Percentiles rank a stretch among this genome's conserved stretches.
Conservation (phyloP, 176 grass and related monocot genomes). For the Hordeum vulgare region MorexV3_pseudomolecules_assembly NC_058522.1:509316169-509316668, state of each 20-base stretch:
- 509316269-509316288: conserved; percentile 32
- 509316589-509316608: conserved; percentile 32
- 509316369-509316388: background rate
- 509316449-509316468: conserved; percentile 40
- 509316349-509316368: conserved; percentile 42
- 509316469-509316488: conserved; percentile 13
- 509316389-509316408: background rate
- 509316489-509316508: background rate
- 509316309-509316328: conserved; percentile 43
- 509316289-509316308: conserved; percentile 18
- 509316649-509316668: conserved; percentile 23
- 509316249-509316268: conserved; percentile 59
- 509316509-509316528: background rate
- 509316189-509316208: conserved; percentile 36
- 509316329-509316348: conserved; percentile 44
- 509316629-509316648: background rate
- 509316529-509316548: background rate
- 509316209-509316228: conserved; percentile 46
- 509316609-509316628: background rate
- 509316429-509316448: conserved; percentile 44
- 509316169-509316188: conserved; percentile 30
- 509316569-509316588: background rate
- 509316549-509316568: background rate
- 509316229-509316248: conserved; percentile 22
- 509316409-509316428: background rate